Evolutionary conservation across 768 basidiomycete genomes (phyloP).

Genomic region (Auriculariales sp.): DNA sequence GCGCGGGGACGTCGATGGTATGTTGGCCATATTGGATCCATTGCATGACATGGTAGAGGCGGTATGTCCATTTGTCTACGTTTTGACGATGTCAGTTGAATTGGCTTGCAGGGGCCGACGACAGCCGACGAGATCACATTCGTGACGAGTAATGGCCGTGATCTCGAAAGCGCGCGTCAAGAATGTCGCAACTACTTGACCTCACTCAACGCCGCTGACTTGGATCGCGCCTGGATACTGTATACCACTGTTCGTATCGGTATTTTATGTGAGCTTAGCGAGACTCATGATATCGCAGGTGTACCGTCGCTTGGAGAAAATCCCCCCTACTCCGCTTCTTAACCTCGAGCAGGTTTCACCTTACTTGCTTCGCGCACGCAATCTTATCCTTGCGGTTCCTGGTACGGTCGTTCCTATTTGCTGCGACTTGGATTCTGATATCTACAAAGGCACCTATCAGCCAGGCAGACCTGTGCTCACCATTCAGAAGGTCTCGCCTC

Average conservation of each 20-base stretch:
- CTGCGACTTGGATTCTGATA: too few relatives aligned
- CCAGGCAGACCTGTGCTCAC: slow-evolving; percentile 24
- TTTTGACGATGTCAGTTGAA: too few relatives aligned
- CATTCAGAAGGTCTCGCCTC: slow-evolving; percentile 27
- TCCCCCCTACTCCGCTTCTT: slow-evolving; percentile 24
- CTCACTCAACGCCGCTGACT: slow-evolving; percentile 25
- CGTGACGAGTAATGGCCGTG: slow-evolving; percentile 28
- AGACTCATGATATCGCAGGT: too few relatives aligned
- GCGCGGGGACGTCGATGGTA: slow-evolving; percentile 29
- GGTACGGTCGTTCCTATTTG: slow-evolving; percentile 7
- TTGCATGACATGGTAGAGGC: slow-evolving; percentile 23
- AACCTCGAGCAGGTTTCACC: slow-evolving; percentile 38
- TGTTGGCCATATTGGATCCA: slow-evolving; percentile 30
- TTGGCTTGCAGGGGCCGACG: slow-evolving; percentile 22
- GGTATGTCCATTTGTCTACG: not conserved
- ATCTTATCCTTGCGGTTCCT: slow-evolving; percentile 26
- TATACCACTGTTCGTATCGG: not conserved
- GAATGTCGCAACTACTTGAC: slow-evolving; percentile 25
- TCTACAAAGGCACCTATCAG: slow-evolving; percentile 23
- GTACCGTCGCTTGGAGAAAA: slow-evolving; percentile 30
- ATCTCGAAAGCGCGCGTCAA: slow-evolving; percentile 27
- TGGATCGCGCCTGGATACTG: slow-evolving; percentile 14
- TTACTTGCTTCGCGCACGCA: slow-evolving; percentile 25
- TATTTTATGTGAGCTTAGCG: too few relatives aligned
- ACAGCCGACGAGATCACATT: slow-evolving; percentile 33